Conservation (phyloP, 2,329 filamentous ascomycete genomes). For the Karstenula rhodostoma region DNA sequence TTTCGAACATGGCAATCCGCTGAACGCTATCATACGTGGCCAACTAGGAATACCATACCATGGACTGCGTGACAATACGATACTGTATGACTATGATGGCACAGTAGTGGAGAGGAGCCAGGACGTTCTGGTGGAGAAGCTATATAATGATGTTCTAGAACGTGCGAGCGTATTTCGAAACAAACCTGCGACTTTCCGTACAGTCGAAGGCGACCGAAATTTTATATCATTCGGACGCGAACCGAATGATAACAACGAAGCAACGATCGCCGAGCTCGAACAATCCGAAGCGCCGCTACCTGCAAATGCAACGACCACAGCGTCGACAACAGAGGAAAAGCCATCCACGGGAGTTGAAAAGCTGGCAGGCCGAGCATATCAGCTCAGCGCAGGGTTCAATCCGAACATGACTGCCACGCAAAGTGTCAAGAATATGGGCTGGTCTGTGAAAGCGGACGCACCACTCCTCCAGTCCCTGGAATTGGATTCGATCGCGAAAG, state of each 20-base stretch:
- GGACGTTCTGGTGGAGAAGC: constrained; percentile 84
- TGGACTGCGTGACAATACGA: constrained; percentile 78
- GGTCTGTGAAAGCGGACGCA: constrained; percentile 73
- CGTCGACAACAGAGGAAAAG: constrained; percentile 50
- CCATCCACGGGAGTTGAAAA: constrained; percentile 63
- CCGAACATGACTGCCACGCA: constrained; percentile 76
- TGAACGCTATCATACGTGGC: constrained; percentile 89
- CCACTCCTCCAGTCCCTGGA: constrained; percentile 72
- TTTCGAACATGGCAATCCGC: constrained; percentile 92
- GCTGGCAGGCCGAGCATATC: constrained; percentile 75
- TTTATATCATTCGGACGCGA: constrained; percentile 86
- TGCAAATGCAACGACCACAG: constrained; percentile 58
- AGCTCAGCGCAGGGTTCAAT: constrained; percentile 71
- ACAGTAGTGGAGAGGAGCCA: constrained; percentile 77
- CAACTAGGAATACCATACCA: constrained; percentile 91
- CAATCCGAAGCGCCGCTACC: constrained; percentile 64
- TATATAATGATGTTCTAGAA: constrained; percentile 95
- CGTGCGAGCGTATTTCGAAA: constrained; percentile 90
- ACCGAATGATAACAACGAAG: constrained; percentile 62
- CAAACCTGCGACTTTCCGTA: constrained; percentile 72
- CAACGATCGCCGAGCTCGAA: constrained; percentile 77
- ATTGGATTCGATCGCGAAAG: constrained; percentile 70
- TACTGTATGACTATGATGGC: constrained; percentile 86
- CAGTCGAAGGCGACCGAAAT: constrained; percentile 82
- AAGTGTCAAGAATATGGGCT: constrained; percentile 83